These are phyloP conservation scores for Phytophthora sojae DNA, from an alignment of 352 stramenopile species.

Conservation along the genomic window DNA sequence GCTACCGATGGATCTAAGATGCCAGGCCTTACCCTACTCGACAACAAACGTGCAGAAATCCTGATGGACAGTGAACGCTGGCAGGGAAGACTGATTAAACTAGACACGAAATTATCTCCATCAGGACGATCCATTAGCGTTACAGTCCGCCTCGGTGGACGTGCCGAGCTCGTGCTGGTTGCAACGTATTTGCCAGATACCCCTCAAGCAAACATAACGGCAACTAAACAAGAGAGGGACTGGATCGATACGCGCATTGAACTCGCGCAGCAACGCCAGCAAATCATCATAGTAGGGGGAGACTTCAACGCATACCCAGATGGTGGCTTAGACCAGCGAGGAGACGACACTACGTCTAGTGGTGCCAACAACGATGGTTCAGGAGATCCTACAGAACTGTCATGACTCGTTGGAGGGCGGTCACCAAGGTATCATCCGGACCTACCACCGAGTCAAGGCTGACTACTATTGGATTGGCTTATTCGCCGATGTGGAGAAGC, in stretches of 20 bases:
- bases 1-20: not conserved
- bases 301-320: not conserved
- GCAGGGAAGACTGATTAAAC: not conserved
- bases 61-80: not conserved
- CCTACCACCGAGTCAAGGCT: too few species aligned
- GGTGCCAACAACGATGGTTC: too few species aligned
- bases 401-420: too few species aligned
- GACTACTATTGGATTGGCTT: too few species aligned
- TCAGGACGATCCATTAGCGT: not conserved
- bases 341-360: too few species aligned
- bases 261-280: not conserved
- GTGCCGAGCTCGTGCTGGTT: not conserved
- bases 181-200: not conserved
- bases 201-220: not conserved
- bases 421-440: too few species aligned
- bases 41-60: not conserved
- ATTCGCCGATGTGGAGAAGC: too few species aligned
- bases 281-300: not conserved
- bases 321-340: not conserved
- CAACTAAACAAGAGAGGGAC: not conserved
- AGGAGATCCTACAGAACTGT: too few species aligned
- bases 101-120: not conserved
- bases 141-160: not conserved
- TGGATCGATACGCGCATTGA: not conserved
- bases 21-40: not conserved